phyloP scores from a whole-genome alignment of 1,139 yeast genomes.

The Magnusiomyces sp. region DNA sequence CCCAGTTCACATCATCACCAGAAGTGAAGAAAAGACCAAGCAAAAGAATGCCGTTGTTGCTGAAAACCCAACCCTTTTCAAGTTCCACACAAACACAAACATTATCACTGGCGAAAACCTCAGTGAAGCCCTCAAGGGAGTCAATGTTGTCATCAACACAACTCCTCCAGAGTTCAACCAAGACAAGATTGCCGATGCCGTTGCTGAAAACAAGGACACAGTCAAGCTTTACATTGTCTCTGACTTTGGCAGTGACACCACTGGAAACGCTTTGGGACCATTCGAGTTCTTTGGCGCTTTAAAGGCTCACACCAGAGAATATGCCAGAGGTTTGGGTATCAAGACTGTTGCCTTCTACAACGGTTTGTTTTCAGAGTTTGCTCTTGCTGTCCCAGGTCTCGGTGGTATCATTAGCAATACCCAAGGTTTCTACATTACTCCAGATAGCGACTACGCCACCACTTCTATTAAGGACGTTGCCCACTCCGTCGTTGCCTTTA shows the following conservation, averaged over 20 bases:
- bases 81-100: conserved; percentile 16
- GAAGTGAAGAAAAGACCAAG: conserved; percentile 28
- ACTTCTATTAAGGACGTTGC: conserved; percentile 43
- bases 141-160: conserved; percentile 46
- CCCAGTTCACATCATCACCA: conserved; percentile 44
- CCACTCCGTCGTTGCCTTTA: conserved; percentile 37
- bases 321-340: conserved; percentile 38
- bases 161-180: conserved; percentile 30
- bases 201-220: conserved; percentile 30
- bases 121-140: conserved; percentile 37
- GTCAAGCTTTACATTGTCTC: conserved; percentile 54
- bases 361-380: conserved; percentile 37
- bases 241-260: conserved; percentile 48
- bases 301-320: conserved; percentile 37
- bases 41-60: conserved; percentile 26
- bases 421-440: conserved; percentile 29
- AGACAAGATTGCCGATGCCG: conserved; percentile 32
- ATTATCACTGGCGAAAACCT: conserved; percentile 27
- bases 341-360: conserved; percentile 45
- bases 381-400: conserved; percentile 19
- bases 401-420: conserved; percentile 29
- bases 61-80: conserved; percentile 26
- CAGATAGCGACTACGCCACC: conserved; percentile 31
- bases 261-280: conserved; percentile 20
- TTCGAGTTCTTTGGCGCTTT: conserved; percentile 34